Evolutionary conservation across 257 asterid genomes (phyloP), one percentile per base, ranked within the genome.

Genomic region (Forsythia viridissima): DNA sequence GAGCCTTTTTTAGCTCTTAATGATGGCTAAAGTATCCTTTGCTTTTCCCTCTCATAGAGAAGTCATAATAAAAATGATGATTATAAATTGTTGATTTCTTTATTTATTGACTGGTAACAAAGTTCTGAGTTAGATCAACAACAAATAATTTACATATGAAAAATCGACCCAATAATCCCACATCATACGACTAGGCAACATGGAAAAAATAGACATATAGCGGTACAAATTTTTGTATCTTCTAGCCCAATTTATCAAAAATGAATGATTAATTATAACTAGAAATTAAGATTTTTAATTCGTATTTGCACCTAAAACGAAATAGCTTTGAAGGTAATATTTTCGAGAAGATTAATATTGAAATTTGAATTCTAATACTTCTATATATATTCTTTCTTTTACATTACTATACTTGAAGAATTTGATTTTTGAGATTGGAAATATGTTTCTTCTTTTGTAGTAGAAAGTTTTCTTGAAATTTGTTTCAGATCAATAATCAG

Each of bases 401-500:
- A 52, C 6, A 12, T 46, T 12, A 46, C 4, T 12, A 12, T 12
- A 12, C 6, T 21, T 3, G 16, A 63, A 30, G 2, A 63, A 0
- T 11, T 63, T 63, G 40, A 63, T 10, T 63, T 21, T n/a, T 11
- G 66, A 73, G 44, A 20, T 57, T 72, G 44, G 66, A 13, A 48
- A 66, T 51, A 9, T 24, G 30, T 37, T 40, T 48, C 65, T 42
- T 8, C 59, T 0, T 67, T 77, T 63, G 36, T 66, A 42, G 36
- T 66, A 42, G 65, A 3, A 30, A 76, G 34, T 43, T 80, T 73
- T 73, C 13, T 77, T 81, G 82, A 74, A 41, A 70, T 21, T 63
- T 36, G 63, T 68, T 77, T 52, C 80, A 76, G 37, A 52, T 63
- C 80, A 78, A 82, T 80, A 59, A 77, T 82, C 70, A 83, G 82